These are phyloP conservation scores for Botrytis paeoniae DNA, from an alignment of 2,329 filamentous ascomycete species.

Conservation along the genomic window DNA sequence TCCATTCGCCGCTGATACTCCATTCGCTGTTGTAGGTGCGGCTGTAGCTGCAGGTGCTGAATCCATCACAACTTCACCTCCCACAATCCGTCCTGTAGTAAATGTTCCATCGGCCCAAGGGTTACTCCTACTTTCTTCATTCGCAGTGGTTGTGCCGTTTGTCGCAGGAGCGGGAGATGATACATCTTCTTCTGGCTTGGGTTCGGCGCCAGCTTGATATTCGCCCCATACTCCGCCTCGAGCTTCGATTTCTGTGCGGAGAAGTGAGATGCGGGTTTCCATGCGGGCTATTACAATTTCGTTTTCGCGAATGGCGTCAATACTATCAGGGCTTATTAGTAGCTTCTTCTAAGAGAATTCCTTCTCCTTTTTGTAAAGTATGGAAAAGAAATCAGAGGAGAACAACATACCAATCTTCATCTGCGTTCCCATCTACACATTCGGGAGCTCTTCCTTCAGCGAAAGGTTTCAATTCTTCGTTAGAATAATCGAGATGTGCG, in stretches of 20 bases:
- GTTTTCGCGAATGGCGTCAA: constrained; percentile 73
- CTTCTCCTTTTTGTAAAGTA: constrained; percentile 64
- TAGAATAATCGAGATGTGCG: constrained; percentile 69
- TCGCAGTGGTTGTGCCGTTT: constrained; percentile 28
- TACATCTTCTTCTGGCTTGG: constrained; percentile 34
- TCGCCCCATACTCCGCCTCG: constrained; percentile 57
- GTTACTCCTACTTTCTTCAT: constrained; percentile 29
- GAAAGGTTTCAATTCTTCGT: constrained; percentile 68
- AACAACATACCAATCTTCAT: constrained; percentile 57
- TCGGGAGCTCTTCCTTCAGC: constrained; percentile 45
- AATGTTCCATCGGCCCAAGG: constrained; percentile 64
- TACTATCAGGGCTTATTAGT: constrained; percentile 58
- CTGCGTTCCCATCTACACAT: constrained; percentile 45
- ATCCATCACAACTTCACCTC: constrained; percentile 50
- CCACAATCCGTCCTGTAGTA: constrained; percentile 55
- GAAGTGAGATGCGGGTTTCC: constrained; percentile 60
- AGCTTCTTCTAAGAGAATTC: constrained; percentile 64
- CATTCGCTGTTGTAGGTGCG: neutral
- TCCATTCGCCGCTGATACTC: constrained; percentile 15
- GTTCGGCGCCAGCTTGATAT: constrained; percentile 49
- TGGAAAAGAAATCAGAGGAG: neutral
- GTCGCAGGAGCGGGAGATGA: neutral
- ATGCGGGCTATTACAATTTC: constrained; percentile 66
- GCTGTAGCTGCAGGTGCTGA: constrained; percentile 18
- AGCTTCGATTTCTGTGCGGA: constrained; percentile 59